These are phyloP conservation scores for Babesia caballi DNA, from an alignment of 169 alveolate species.

Conservation along the genomic window DNA sequence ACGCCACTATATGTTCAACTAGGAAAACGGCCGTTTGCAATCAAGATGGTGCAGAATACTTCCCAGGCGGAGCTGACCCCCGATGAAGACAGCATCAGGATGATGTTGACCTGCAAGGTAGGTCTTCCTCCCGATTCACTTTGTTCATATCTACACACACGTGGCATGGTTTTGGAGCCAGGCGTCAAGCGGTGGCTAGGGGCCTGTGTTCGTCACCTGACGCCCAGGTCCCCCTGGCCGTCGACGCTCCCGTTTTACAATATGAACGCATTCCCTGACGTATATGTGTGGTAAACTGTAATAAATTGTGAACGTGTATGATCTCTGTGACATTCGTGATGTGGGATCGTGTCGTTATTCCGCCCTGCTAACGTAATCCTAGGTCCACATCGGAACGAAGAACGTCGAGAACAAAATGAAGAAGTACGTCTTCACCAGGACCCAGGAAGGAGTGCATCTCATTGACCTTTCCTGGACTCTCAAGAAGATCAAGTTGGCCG, in stretches of 20 bases:
- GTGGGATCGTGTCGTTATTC: no score
- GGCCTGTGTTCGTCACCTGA: no score
- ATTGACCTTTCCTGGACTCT: conserved; percentile 96
- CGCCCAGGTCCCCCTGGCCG: no score
- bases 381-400: conserved; percentile 96
- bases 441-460: conserved; percentile 95
- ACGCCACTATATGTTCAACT: neutral
- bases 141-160: no score
- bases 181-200: no score
- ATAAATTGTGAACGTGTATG: no score
- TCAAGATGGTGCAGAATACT: conserved; percentile 34
- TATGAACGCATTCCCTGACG: no score
- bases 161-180: no score
- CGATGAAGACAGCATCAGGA: conserved; percentile 67
- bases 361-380: neutral
- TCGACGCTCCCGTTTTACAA: no score
- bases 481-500: conserved; percentile 98
- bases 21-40: neutral
- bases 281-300: no score
- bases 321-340: no score
- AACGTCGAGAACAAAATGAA: conserved; percentile 95
- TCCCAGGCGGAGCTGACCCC: conserved; percentile 56
- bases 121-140: no score
- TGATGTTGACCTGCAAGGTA: conserved; percentile 68
- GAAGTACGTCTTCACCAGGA: conserved; percentile 94